Evolutionary conservation across 192 early-diverging fungal genomes (phyloP).

Genomic region (Allomyces macrogynus): DNA sequence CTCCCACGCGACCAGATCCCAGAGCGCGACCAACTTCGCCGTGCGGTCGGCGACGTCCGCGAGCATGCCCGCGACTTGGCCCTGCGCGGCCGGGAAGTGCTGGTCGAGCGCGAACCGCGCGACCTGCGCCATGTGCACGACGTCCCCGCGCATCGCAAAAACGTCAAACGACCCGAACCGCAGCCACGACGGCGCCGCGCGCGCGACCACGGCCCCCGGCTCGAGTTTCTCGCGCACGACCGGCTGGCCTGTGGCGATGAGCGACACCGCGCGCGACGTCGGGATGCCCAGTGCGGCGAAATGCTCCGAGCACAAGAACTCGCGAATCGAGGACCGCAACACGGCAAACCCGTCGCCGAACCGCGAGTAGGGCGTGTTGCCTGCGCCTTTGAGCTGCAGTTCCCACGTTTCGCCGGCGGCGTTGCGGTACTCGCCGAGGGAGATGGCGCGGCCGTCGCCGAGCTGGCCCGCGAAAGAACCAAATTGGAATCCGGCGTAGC

Average conservation of each 20-base stretch:
- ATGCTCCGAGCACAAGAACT: conserved; percentile 55
- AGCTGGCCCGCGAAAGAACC: conserved; percentile 49
- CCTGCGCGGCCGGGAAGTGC: conserved; percentile 24
- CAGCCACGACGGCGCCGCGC: conserved; percentile 59
- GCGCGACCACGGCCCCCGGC: conserved; percentile 49
- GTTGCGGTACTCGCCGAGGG: conserved; percentile 35
- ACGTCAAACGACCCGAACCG: conserved; percentile 79
- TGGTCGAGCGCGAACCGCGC: conserved; percentile 50
- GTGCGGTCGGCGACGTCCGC: conserved; percentile 35
- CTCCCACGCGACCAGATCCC: conserved; percentile 62
- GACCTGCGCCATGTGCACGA: conserved; percentile 23
- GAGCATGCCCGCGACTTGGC: conserved; percentile 20
- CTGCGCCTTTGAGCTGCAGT: conserved; percentile 68
- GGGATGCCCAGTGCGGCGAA: neutral
- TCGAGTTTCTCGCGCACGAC: conserved; percentile 53
- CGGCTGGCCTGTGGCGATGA: conserved; percentile 36
- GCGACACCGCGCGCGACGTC: conserved; percentile 50
- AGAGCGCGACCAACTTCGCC: conserved; percentile 51
- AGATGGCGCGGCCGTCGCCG: conserved; percentile 72
- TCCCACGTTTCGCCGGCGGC: conserved; percentile 32
- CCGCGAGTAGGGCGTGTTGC: conserved; percentile 68
- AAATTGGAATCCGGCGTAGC: conserved; percentile 55
- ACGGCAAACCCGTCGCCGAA: conserved; percentile 76
- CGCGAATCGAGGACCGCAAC: conserved; percentile 65
- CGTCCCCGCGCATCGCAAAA: conserved; percentile 44